Evolutionary conservation across 495 filamentous ascomycete species (phyloP).

Genomic region (Glonium stellatum): DNA sequence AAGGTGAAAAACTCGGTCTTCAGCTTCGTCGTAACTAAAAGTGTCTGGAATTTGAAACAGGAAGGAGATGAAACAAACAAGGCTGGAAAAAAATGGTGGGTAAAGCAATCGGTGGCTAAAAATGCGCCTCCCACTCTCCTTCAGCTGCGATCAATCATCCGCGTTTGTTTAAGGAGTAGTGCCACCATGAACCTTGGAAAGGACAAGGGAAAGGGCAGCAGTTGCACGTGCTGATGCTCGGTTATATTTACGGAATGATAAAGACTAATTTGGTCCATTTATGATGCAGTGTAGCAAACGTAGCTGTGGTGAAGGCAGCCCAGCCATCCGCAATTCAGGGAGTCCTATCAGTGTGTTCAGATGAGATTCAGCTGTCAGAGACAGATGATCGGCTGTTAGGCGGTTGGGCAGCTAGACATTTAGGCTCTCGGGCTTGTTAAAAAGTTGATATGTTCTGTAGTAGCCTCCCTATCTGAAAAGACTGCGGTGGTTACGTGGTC

Average conservation of each 20-base stretch:
- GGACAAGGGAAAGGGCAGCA: not conserved
- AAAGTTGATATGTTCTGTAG: too few relatives aligned
- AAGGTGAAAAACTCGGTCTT: not conserved
- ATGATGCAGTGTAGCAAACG: slow-evolving; percentile 4
- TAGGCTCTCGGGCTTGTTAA: too few relatives aligned
- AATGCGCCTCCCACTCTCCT: not conserved
- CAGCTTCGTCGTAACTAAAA: not conserved
- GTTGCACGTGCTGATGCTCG: slow-evolving; percentile 5
- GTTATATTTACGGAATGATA: not conserved
- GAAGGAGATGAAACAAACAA: not conserved
- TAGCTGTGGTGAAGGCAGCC: not conserved
- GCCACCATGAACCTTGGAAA: not conserved
- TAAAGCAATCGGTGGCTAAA: not conserved
- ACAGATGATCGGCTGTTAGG: too few relatives aligned
- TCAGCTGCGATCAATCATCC: not conserved
- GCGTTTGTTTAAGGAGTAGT: slow-evolving; percentile 2
- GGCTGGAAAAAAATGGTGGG: not conserved
- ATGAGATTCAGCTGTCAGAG: too few relatives aligned
- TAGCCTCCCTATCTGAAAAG: too few relatives aligned
- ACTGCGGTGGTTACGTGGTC: too few relatives aligned
- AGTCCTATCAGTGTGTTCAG: not conserved
- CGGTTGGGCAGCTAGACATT: too few relatives aligned
- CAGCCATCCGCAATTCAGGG: not conserved
- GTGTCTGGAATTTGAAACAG: not conserved
- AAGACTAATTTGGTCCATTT: not conserved